Conservation (phyloP, 139 green algal species). For the Tetraselmis striata region DNA sequence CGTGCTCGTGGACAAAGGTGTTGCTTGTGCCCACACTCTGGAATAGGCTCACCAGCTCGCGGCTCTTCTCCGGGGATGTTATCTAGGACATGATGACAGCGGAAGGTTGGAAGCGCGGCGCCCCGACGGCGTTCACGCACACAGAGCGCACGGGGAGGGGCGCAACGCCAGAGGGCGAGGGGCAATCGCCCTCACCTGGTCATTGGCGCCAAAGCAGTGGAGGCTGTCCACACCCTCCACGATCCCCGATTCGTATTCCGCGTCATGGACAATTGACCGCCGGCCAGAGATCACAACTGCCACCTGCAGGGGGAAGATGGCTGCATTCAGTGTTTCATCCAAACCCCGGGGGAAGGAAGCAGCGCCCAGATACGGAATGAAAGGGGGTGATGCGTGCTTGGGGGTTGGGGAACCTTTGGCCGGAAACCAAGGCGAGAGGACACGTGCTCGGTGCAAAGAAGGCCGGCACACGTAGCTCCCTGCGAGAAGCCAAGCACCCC, state of each 20-base stretch:
- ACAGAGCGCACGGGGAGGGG: no score
- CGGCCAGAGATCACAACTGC: background rate
- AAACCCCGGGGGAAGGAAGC: background rate
- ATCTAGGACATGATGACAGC: no score
- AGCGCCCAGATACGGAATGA: background rate
- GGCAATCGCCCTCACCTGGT: no score
- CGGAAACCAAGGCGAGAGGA: background rate
- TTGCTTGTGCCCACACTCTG: background rate
- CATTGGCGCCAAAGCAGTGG: background rate
- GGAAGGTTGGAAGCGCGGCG: no score
- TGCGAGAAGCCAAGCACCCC: background rate
- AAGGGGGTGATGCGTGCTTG: background rate
- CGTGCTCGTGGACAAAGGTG: background rate
- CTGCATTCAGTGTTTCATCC: background rate
- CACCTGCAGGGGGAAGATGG: background rate
- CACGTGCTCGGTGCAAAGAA: background rate
- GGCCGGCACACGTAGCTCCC: background rate
- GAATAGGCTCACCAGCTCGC: background rate
- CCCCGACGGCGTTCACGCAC: no score
- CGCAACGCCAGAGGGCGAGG: no score
- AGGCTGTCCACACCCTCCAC: background rate
- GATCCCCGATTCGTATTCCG: background rate
- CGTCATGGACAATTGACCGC: background rate
- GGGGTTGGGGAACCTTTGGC: background rate
- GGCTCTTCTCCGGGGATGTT: background rate